Evolutionary conservation across 169 alveolate genomes (phyloP).

Genomic region (Plasmodium vinckei): DNA sequence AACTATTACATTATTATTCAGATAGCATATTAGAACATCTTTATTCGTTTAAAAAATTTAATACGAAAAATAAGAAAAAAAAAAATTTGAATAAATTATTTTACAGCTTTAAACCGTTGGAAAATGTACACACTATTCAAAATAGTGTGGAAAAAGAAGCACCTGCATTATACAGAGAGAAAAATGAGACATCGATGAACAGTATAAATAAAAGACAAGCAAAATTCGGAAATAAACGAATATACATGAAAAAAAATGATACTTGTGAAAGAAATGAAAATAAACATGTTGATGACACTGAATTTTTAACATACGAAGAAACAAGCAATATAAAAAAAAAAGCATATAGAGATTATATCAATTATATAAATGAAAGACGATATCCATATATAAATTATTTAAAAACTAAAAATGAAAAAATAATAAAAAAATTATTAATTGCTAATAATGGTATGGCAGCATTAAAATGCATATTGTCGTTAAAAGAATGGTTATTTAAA

Average conservation of each 20-base stretch:
- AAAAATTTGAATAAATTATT: slow-evolving; percentile 42
- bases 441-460: slow-evolving; percentile 85
- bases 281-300: not conserved
- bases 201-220: not conserved
- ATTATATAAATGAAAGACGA: slow-evolving; percentile 55
- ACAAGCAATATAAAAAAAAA: slow-evolving; percentile 36
- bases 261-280: not conserved
- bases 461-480: slow-evolving; percentile 79
- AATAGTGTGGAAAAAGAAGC: too few relatives aligned
- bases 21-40: not conserved
- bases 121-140: not conserved
- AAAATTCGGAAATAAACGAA: too few relatives aligned
- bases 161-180: not conserved
- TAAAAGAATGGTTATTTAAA: slow-evolving; percentile 82
- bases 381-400: slow-evolving; percentile 57
- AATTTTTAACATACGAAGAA: slow-evolving; percentile 58
- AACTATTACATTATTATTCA: slow-evolving; percentile 8
- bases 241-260: too few relatives aligned
- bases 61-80: slow-evolving; percentile 11
- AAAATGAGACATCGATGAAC: not conserved
- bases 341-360: slow-evolving; percentile 37
- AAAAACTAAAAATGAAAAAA: slow-evolving; percentile 50
- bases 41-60: not conserved
- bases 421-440: slow-evolving; percentile 77
- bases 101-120: slow-evolving; percentile 29